Evolutionary conservation across 352 stramenopile species (phyloP).

Genomic region (Phytophthora palmivora): DNA sequence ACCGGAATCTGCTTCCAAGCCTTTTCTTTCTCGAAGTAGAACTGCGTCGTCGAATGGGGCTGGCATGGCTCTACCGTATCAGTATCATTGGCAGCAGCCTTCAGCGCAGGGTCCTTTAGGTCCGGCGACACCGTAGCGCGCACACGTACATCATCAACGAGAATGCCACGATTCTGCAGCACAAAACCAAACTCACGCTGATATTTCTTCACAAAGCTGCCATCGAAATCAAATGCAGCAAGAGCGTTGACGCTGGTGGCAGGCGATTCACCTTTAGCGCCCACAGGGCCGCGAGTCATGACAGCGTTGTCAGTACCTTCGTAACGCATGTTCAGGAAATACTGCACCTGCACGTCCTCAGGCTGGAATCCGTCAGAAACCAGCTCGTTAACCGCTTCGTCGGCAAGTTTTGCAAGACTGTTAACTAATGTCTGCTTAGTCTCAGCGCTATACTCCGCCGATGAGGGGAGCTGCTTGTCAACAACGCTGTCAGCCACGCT

Average conservation of each 20-base stretch:
- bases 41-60: conserved; percentile 69
- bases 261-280: conserved; percentile 46
- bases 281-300: conserved; percentile 91
- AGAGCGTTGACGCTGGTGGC: conserved; percentile 37
- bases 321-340: conserved; percentile 98
- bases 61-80: conserved; percentile 34
- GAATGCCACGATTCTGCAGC: conserved; percentile 91
- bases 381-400: conserved; percentile 74
- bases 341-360: conserved; percentile 94
- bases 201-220: conserved; percentile 93
- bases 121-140: conserved; percentile 92
- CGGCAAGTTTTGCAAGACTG: conserved; percentile 57
- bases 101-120: conserved; percentile 47
- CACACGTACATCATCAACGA: conserved; percentile 98
- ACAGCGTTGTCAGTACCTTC: conserved; percentile 98
- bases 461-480: conserved; percentile 95
- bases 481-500: conserved; percentile 97
- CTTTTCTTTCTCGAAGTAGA: conserved; percentile 88
- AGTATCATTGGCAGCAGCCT: conserved; percentile 1
- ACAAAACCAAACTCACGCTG: conserved; percentile 98
- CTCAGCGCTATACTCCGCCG: conserved; percentile 57
- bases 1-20: conserved; percentile 89
- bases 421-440: conserved; percentile 61
- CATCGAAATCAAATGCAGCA: conserved; percentile 84
- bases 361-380: conserved; percentile 82